Evolutionary conservation across 2,329 filamentous ascomycete genomes (phyloP), one percentile per base, ranked within the genome.

Genomic region (Aureobasidium sp.): DNA sequence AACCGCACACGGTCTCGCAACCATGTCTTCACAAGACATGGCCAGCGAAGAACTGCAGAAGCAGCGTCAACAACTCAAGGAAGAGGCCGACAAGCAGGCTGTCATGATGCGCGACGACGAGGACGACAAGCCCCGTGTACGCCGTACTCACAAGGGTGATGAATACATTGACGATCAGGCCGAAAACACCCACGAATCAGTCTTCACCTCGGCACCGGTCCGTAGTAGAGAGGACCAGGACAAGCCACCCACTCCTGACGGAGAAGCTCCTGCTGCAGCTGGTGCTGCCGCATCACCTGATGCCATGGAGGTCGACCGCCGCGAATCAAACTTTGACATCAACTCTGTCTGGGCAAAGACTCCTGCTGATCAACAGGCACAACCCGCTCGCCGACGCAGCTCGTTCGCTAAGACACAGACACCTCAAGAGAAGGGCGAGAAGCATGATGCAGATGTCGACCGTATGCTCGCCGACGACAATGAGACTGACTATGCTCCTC

Each of bases 131-230:
- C 89, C 92, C 4, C 86, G 91, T 3, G 87, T 97, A 62, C 84
- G 91, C 69, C 86, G 90, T 67, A 97, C 93, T 2, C 93, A 97
- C 78, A 97, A 97, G 74, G 94, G 94, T 13, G 92, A 97, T 63
- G 94, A 97, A 72, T 75, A 96, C 17, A 82, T 97, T 17, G 91
- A 93, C 65, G 86, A 88, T 50, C 90, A 95, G 37, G 80, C 76
- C 55, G 75, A 80, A 64, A 70, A 71, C 63, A 70, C 76, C 37
- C 74, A 63, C 47, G 66, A 63, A 32, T 77, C 78, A 7, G 74
- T 79, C 37, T 79, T 79, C 62, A 77, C 76, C n/a, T 73, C 76
- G 15, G 74, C 75, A 27, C 77, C 78, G 15, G 71, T 77, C 27
- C 76, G 77, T 64, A 76, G 76, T 69, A 70, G 76, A 60, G 72